Evolutionary conservation across 2,329 filamentous ascomycete species (phyloP).

Genomic region (Pseudopithomyces maydicus): DNA sequence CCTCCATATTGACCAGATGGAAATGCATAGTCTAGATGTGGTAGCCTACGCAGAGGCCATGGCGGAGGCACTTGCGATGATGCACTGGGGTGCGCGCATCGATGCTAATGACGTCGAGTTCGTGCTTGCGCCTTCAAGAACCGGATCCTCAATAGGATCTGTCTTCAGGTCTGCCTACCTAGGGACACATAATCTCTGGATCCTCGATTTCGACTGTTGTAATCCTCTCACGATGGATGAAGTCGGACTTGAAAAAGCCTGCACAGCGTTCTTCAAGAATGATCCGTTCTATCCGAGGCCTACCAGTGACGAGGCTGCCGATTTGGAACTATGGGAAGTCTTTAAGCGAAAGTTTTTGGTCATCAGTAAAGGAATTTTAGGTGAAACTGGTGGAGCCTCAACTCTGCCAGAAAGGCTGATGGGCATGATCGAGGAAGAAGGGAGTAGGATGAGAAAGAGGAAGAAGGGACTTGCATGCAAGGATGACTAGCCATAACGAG

Average conservation of each 20-base stretch:
- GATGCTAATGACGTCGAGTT: constrained; percentile 63
- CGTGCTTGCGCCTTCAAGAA: constrained; percentile 39
- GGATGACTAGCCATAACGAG: no score
- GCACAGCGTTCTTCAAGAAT: constrained; percentile 54
- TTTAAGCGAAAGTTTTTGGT: constrained; percentile 13
- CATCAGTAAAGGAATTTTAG: constrained; percentile 7
- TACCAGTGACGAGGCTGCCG: constrained; percentile 6
- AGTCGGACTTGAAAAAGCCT: constrained; percentile 51
- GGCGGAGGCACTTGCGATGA: constrained; percentile 56
- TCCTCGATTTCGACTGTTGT: constrained; percentile 66
- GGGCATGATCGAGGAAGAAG: constrained; percentile 10
- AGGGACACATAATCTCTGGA: constrained; percentile 24
- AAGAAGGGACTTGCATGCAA: constrained; percentile 7
- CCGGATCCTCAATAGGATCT: not conserved
- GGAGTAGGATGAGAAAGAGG: not conserved
- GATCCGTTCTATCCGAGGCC: constrained; percentile 57
- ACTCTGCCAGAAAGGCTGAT: constrained; percentile 6
- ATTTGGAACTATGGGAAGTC: constrained; percentile 16
- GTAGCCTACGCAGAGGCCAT: constrained; percentile 51
- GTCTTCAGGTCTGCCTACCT: not conserved
- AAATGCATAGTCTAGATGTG: constrained; percentile 45
- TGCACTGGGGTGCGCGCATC: constrained; percentile 55
- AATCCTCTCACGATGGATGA: constrained; percentile 48
- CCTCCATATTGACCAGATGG: constrained; percentile 57
- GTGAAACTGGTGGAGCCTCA: not conserved